Percentiles rank a stretch among this genome's conserved stretches.
Conservation (phyloP, 2,329 filamentous ascomycete species). For the Plenodomus biglobosus region DNA sequence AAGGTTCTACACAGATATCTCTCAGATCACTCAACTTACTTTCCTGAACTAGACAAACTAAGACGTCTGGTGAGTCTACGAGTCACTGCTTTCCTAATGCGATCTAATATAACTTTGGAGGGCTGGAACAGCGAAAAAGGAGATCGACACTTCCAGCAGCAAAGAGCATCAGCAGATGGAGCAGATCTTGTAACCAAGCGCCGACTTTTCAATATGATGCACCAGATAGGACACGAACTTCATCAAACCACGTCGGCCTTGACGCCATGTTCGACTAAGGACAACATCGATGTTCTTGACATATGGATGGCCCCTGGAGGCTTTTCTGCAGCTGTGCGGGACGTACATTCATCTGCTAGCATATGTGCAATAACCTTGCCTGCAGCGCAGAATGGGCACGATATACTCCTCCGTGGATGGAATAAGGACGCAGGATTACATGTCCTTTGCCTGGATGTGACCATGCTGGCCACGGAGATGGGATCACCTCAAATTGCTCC, state of each 20-base stretch:
- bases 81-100: too few relatives aligned
- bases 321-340: constrained; percentile 48
- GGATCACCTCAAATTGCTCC: constrained; percentile 11
- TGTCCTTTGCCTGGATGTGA: constrained; percentile 50
- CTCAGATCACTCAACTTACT: too few relatives aligned
- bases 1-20: too few relatives aligned
- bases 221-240: constrained; percentile 48
- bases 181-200: constrained; percentile 14
- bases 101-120: too few relatives aligned
- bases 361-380: constrained; percentile 50
- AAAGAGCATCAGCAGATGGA: constrained; percentile 46
- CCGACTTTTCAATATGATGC: constrained; percentile 50
- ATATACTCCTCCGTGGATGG: constrained; percentile 9
- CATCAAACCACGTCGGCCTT: constrained; percentile 41
- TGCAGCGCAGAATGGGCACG: constrained; percentile 45
- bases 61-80: too few relatives aligned
- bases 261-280: constrained; percentile 9
- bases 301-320: constrained; percentile 60
- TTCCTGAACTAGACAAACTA: too few relatives aligned
- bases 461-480: constrained; percentile 53
- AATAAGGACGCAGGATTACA: constrained; percentile 1
- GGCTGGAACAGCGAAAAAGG: constrained; percentile 51
- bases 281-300: constrained; percentile 49
- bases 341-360: constrained; percentile 40
- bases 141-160: constrained; percentile 48